phyloP scores from a whole-genome alignment of 2,329 filamentous ascomycete species.

The Escovopsis sp. region DNA sequence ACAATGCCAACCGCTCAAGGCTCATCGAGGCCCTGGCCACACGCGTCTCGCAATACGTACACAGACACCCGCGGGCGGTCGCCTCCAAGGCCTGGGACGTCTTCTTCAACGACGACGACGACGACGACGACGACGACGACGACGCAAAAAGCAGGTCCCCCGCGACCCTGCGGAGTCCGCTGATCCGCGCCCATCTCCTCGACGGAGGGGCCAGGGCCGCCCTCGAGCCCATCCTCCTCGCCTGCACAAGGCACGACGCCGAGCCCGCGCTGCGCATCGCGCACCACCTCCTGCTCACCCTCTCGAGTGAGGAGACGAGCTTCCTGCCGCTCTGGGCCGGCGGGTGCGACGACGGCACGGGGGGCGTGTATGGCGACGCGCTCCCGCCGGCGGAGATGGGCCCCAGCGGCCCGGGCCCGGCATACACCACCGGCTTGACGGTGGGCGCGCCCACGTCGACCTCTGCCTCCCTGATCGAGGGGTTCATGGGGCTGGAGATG shows the following conservation, averaged over 20 bases:
- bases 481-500: constrained; percentile 19
- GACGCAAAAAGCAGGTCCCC: not conserved
- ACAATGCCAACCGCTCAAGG: not conserved
- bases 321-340: constrained; percentile 53
- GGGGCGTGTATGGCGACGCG: constrained; percentile 30
- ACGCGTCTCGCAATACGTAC: not conserved
- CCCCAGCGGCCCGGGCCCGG: constrained; percentile 30
- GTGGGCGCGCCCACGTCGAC: constrained; percentile 18
- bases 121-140: not conserved
- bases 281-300: constrained; percentile 33
- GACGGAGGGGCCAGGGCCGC: constrained; percentile 10
- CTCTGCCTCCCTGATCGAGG: constrained; percentile 21
- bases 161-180: constrained; percentile 4
- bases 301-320: constrained; percentile 42
- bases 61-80: not conserved
- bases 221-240: constrained; percentile 9
- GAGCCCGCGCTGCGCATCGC: constrained; percentile 22
- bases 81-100: not conserved
- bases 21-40: not conserved
- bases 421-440: constrained; percentile 30
- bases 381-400: constrained; percentile 30
- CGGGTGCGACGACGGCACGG: constrained; percentile 35
- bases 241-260: constrained; percentile 16
- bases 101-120: not conserved
- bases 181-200: constrained; percentile 10